These are phyloP conservation scores for Aspergillus awamori DNA, from an alignment of 2,329 filamentous ascomycete species.

Conservation along the genomic window DNA sequence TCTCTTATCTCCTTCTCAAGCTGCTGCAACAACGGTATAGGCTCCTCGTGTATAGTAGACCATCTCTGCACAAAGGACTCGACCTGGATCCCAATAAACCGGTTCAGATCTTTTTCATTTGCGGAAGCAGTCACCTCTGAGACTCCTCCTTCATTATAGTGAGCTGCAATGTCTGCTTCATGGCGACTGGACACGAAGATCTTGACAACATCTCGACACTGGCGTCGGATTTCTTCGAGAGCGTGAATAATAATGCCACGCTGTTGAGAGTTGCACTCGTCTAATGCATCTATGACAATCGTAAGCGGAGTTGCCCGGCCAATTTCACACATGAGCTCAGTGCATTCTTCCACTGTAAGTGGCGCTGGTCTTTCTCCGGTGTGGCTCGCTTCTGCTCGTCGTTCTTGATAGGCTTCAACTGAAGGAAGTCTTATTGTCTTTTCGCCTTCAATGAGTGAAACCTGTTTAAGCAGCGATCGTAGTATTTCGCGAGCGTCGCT, in stretches of 20 bases:
- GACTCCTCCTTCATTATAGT: not conserved
- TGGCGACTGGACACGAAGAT: slow-evolving; percentile 3
- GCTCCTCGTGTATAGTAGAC: not conserved
- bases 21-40: not conserved
- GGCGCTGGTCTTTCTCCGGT: not conserved
- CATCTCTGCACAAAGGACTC: not conserved
- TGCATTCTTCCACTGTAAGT: not conserved
- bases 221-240: not conserved
- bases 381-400: not conserved
- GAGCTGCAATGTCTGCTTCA: not conserved
- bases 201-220: not conserved
- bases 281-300: not conserved
- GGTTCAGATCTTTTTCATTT: not conserved
- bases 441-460: not conserved
- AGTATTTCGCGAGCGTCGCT: not conserved
- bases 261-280: not conserved
- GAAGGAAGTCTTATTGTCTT: no score
- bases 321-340: not conserved
- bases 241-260: not conserved
- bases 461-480: not conserved
- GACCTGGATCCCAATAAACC: not conserved
- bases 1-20: not conserved
- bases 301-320: not conserved
- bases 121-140: not conserved
- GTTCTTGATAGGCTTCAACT: not conserved